These are phyloP conservation scores for Penicillium taxi DNA, from an alignment of 495 filamentous ascomycete species.

Conservation along the genomic window DNA sequence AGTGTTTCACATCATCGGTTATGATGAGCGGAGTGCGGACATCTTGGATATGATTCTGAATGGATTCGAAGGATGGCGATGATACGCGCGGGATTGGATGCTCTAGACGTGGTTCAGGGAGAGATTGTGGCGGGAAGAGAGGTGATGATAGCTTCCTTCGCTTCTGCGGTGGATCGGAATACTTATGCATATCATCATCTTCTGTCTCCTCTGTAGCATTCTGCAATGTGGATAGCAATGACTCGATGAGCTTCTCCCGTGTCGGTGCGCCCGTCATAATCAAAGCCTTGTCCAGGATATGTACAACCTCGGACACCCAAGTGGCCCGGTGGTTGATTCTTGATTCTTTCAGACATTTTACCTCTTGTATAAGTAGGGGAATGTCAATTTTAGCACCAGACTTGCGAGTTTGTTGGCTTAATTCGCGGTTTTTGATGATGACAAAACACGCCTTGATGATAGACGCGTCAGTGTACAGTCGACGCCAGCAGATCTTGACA, in stretches of 20 bases:
- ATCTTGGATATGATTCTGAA: constrained; percentile 54
- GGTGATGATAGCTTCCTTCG: constrained; percentile 27
- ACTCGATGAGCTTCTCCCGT: constrained; percentile 54
- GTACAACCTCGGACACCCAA: constrained; percentile 44
- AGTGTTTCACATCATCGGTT: constrained; percentile 51
- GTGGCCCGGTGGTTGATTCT: constrained; percentile 13
- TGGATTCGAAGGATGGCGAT: constrained; percentile 49
- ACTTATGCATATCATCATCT: not conserved
- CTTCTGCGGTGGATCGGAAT: constrained; percentile 12
- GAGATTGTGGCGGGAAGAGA: constrained; percentile 32
- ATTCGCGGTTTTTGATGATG: constrained; percentile 21
- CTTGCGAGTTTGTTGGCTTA: constrained; percentile 1
- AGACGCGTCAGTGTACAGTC: constrained; percentile 70
- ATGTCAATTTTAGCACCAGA: constrained; percentile 6
- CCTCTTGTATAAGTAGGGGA: constrained; percentile 10
- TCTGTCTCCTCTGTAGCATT: constrained; percentile 10
- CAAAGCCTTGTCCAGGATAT: constrained; percentile 65
- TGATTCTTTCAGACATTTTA: constrained; percentile 2
- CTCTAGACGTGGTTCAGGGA: constrained; percentile 27
- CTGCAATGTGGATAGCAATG: constrained; percentile 25
- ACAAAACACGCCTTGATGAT: constrained; percentile 51
- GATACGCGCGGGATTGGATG: constrained; percentile 29
- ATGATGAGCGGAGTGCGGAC: constrained; percentile 62
- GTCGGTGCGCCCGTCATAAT: constrained; percentile 72
- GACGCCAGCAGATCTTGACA: constrained; percentile 66